A percentile compares a stretch with the other conserved stretches of the same genome.
These are phyloP conservation scores for Lablab purpureus DNA, from an alignment of 306 rosid genomes.

Conservation along the genomic window DNA sequence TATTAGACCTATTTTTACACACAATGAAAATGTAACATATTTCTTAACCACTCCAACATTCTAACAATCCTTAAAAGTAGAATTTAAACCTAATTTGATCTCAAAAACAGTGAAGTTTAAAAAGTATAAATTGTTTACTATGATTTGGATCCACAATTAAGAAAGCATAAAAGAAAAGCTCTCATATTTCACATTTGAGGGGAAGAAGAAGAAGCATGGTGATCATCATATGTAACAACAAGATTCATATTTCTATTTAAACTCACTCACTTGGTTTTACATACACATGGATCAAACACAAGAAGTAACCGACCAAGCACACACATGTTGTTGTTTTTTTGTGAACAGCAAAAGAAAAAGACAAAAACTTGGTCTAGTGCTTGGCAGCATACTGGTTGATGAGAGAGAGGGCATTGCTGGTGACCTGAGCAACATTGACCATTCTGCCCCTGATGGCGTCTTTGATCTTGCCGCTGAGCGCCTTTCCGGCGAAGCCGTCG, in stretches of 20 bases:
- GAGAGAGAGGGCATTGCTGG: slow-evolving; percentile 58
- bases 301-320: neutral
- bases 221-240: neutral
- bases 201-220: neutral
- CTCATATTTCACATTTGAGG: slow-evolving; percentile 33
- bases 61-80: too few relatives aligned
- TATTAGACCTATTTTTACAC: too few relatives aligned
- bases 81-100: too few relatives aligned
- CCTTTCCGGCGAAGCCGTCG: slow-evolving; percentile 56
- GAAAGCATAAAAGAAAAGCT: too few relatives aligned
- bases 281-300: neutral
- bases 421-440: slow-evolving; percentile 58
- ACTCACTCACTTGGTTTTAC: neutral
- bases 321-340: neutral
- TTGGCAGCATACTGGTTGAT: slow-evolving; percentile 54
- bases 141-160: too few relatives aligned
- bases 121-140: too few relatives aligned
- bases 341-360: neutral
- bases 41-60: too few relatives aligned
- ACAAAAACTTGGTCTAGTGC: neutral
- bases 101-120: too few relatives aligned
- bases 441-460: slow-evolving; percentile 42
- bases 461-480: slow-evolving; percentile 44
- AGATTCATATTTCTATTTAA: neutral
- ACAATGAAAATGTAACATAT: too few relatives aligned